Evolutionary conservation across 2,329 filamentous ascomycete species (phyloP).

Genomic region (Aspergillus terreus): DNA sequence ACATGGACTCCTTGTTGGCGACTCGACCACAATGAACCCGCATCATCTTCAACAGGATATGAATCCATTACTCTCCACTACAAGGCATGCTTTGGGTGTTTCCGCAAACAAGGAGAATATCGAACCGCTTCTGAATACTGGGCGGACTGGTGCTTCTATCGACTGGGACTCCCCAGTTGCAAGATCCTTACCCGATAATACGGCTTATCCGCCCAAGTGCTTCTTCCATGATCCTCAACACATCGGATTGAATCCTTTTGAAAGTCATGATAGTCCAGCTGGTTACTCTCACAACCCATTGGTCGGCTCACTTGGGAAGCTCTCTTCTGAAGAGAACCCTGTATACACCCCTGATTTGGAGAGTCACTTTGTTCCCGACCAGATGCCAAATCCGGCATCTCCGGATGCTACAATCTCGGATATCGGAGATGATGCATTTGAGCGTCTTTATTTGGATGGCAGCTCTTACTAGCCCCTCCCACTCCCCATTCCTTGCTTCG

Average conservation of each 20-base stretch:
- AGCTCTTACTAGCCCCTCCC: conserved; percentile 18
- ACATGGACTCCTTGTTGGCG: not conserved
- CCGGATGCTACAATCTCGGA: conserved; percentile 35
- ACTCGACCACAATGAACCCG: not conserved
- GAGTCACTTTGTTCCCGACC: conserved; percentile 13
- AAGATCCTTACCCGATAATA: conserved; percentile 17
- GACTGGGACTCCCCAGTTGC: conserved; percentile 23
- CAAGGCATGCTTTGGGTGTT: conserved; percentile 9
- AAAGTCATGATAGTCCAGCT: conserved; percentile 21
- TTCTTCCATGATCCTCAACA: conserved; percentile 22
- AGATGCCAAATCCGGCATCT: conserved; percentile 19
- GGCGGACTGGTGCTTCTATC: conserved; percentile 21
- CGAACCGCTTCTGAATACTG: conserved; percentile 29
- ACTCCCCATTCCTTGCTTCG: not conserved
- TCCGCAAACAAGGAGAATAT: conserved; percentile 36
- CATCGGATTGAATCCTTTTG: conserved; percentile 20
- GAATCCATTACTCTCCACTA: not conserved
- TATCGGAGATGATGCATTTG: conserved; percentile 30
- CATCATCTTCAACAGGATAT: not conserved
- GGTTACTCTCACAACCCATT: conserved; percentile 34
- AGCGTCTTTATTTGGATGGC: conserved; percentile 29
- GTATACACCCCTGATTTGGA: conserved; percentile 16
- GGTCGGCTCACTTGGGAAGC: conserved; percentile 22
- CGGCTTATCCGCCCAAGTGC: conserved; percentile 21
- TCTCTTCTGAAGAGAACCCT: conserved; percentile 18